Evolutionary conservation across 1,284 basidiomycete genomes (phyloP).

Genomic region (Rhodotorula glutinis): DNA sequence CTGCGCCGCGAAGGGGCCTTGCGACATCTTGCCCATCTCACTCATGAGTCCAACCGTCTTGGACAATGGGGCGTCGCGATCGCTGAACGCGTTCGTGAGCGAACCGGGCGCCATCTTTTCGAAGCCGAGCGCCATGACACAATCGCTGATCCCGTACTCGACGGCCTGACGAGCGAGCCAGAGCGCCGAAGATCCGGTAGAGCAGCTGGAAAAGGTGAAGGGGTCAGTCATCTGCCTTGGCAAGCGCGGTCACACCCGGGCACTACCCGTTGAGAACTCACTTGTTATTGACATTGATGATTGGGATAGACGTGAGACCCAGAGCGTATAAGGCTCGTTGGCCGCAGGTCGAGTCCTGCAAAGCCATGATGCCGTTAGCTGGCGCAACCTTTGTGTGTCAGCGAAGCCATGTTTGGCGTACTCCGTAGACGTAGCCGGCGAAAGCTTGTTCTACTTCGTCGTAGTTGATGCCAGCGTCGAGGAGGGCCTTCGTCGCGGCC

Average conservation of each 20-base stretch:
- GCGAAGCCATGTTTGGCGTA: no score
- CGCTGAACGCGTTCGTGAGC: constrained; percentile 66
- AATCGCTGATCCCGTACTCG: constrained; percentile 67
- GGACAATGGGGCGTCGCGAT: constrained; percentile 61
- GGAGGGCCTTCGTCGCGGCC: constrained; percentile 75
- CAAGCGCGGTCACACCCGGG: neutral
- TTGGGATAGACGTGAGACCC: constrained; percentile 78
- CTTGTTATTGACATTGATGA: constrained; percentile 63
- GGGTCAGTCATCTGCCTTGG: neutral
- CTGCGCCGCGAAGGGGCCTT: constrained; percentile 38
- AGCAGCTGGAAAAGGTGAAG: constrained; percentile 50
- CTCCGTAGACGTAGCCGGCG: constrained; percentile 60
- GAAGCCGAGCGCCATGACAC: constrained; percentile 77
- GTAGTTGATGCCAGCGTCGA: constrained; percentile 83
- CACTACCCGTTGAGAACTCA: neutral
- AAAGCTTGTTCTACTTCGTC: constrained; percentile 70
- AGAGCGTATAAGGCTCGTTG: constrained; percentile 82
- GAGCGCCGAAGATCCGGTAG: constrained; percentile 56
- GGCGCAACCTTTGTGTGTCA: no score
- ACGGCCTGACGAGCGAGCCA: constrained; percentile 66
- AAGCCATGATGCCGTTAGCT: no score
- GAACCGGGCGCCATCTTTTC: constrained; percentile 81
- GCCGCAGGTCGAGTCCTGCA: constrained; percentile 67
- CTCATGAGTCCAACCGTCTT: constrained; percentile 43
- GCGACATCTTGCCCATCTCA: constrained; percentile 32